Evolutionary conservation across 2,329 filamentous ascomycete genomes (phyloP).

Genomic region (Penicillium sp.): DNA sequence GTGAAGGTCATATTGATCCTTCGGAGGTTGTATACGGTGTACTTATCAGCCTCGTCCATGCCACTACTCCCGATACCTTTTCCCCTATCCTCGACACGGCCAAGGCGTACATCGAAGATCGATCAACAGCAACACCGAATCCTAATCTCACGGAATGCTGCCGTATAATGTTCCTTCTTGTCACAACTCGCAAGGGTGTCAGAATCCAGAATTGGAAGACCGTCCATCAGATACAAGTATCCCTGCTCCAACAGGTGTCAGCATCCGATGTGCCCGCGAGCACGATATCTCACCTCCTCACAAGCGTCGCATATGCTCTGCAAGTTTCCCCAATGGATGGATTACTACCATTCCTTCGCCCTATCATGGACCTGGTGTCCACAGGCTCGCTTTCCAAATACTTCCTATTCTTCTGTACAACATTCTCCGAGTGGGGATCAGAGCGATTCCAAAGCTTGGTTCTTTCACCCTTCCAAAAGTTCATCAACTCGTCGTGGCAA

Average conservation of each 20-base stretch:
- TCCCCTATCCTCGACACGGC: conserved; percentile 62
- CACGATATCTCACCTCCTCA: conserved; percentile 40
- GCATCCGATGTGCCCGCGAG: conserved; percentile 25
- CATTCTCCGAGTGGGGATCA: conserved; percentile 68
- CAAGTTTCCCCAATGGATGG: conserved; percentile 75
- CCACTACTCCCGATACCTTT: conserved; percentile 72
- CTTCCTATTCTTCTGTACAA: conserved; percentile 82
- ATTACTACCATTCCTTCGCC: conserved; percentile 65
- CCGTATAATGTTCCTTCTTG: conserved; percentile 57
- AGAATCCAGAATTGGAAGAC: conserved; percentile 69
- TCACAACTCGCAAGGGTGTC: conserved; percentile 73
- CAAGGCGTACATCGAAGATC: conserved; percentile 46
- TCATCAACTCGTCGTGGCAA: conserved; percentile 69
- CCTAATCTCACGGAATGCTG: conserved; percentile 41
- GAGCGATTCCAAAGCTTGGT: conserved; percentile 76
- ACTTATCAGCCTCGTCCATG: conserved; percentile 76
- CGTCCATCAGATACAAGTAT: conserved; percentile 56
- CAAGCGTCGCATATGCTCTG: conserved; percentile 60
- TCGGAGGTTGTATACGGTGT: conserved; percentile 67
- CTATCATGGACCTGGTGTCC: conserved; percentile 62
- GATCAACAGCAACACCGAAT: conserved; percentile 36
- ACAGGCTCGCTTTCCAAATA: conserved; percentile 63
- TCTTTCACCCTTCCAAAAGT: conserved; percentile 78
- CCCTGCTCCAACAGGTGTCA: conserved; percentile 48
- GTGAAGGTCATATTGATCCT: conserved; percentile 29